These are phyloP conservation scores for Solanum phureja DNA, from an alignment of 257 asterid species.

Conservation along the genomic window DNA sequence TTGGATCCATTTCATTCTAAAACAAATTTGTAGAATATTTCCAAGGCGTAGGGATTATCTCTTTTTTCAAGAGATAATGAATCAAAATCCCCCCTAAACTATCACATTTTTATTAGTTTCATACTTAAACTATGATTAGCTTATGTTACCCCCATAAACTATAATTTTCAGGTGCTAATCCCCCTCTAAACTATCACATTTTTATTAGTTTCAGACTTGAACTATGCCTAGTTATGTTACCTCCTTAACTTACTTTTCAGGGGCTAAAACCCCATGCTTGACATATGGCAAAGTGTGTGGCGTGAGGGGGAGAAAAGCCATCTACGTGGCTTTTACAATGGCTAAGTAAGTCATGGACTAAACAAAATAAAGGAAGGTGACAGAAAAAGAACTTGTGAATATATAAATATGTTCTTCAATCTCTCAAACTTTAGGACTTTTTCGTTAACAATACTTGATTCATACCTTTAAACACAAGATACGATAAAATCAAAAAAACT, in stretches of 20 bases:
- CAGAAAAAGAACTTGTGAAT: background rate
- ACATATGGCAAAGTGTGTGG: background rate
- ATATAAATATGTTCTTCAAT: background rate
- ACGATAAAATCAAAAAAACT: background rate
- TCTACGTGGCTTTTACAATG: background rate
- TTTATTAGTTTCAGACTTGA: background rate
- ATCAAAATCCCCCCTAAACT: background rate
- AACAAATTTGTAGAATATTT: background rate
- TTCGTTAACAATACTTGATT: background rate
- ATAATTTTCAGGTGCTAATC: background rate
- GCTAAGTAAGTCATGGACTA: background rate
- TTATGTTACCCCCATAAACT: background rate
- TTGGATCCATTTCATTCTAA: background rate
- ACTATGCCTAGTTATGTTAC: background rate
- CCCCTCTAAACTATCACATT: background rate
- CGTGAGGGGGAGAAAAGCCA: background rate
- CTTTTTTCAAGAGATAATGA: background rate
- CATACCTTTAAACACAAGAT: background rate
- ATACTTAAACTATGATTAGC: background rate
- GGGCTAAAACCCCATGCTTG: background rate
- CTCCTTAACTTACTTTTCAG: background rate
- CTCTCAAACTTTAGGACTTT: background rate
- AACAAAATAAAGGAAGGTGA: background rate
- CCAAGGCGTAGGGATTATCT: background rate
- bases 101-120: background rate